Percentiles rank a stretch among this genome's conserved stretches.
Conservation (phyloP, 208 protist genomes). For the Entamoeba histolytica region DNA sequence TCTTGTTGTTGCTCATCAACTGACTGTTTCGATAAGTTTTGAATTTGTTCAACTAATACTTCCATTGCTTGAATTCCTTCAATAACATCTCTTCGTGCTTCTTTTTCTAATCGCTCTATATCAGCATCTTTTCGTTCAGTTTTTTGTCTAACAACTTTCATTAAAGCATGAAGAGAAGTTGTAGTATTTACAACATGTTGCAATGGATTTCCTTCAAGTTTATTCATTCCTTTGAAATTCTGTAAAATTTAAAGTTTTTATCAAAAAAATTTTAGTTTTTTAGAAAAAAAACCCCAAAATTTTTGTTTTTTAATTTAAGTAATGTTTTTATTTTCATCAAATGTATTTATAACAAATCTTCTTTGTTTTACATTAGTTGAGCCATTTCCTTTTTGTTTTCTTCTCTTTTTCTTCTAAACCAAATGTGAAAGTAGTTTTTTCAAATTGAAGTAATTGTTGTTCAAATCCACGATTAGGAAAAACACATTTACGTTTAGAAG, state of each 20-base stretch:
- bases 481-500: background rate
- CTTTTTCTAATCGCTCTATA: background rate
- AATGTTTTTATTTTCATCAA: too few relatives aligned
- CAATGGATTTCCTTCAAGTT: background rate
- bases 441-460: background rate
- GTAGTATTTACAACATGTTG: background rate
- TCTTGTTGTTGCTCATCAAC: background rate
- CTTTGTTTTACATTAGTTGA: background rate
- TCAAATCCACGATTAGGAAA: background rate
- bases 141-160: background rate
- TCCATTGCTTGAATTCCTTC: background rate
- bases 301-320: too few relatives aligned
- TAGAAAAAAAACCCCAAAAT: too few relatives aligned
- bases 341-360: too few relatives aligned
- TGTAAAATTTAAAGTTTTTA: too few relatives aligned
- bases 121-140: background rate
- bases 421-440: background rate
- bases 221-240: background rate
- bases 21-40: background rate
- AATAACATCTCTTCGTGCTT: background rate
- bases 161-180: background rate
- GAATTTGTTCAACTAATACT: background rate
- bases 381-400: background rate
- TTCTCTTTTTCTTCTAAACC: background rate
- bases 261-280: too few relatives aligned